A percentile compares a stretch with the other conserved stretches of the same genome.
Evolutionary conservation across 2,329 filamentous ascomycete genomes (phyloP).

Genomic region (Ophiosphaerella korrae): DNA sequence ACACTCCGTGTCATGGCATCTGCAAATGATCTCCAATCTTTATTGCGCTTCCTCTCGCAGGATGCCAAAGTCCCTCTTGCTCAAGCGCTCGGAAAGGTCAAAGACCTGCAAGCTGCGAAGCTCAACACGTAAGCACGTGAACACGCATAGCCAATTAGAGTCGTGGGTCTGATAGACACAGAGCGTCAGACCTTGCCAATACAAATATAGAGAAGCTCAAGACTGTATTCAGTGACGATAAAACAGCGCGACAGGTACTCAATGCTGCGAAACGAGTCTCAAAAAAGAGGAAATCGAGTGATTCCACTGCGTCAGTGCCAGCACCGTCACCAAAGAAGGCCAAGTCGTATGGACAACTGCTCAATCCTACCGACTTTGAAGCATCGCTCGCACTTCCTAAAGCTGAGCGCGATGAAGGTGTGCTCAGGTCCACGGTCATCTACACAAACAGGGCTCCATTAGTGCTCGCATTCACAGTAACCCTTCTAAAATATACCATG

Average conservation of each 20-base stretch:
- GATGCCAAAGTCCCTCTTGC: constrained; percentile 63
- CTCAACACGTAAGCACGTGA: constrained; percentile 57
- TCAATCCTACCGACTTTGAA: constrained; percentile 64
- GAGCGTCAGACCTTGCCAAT: constrained; percentile 56
- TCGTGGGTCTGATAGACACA: constrained; percentile 23
- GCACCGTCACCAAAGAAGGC: constrained; percentile 45
- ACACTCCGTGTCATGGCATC: constrained; percentile 32
- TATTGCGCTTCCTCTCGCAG: constrained; percentile 63
- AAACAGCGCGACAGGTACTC: constrained; percentile 61
- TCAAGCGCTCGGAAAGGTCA: constrained; percentile 60
- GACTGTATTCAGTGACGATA: constrained; percentile 56
- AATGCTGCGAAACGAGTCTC: constrained; percentile 62
- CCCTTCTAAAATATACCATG: constrained; percentile 78
- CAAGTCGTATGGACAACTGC: constrained; percentile 37
- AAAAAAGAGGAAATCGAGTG: constrained; percentile 59
- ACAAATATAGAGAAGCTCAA: constrained; percentile 52
- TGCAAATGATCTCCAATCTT: constrained; percentile 48
- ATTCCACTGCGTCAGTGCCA: constrained; percentile 17
- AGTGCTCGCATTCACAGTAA: constrained; percentile 78
- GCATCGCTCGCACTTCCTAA: constrained; percentile 64
- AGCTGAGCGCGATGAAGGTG: constrained; percentile 61
- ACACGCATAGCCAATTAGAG: constrained; percentile 20
- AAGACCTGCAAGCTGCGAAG: constrained; percentile 57
- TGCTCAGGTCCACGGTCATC: constrained; percentile 63
- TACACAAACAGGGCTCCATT: constrained; percentile 82